Base-by-base conservation (phyloP, 805 yeast genomes). In the Suhomyces sp. region DNA sequence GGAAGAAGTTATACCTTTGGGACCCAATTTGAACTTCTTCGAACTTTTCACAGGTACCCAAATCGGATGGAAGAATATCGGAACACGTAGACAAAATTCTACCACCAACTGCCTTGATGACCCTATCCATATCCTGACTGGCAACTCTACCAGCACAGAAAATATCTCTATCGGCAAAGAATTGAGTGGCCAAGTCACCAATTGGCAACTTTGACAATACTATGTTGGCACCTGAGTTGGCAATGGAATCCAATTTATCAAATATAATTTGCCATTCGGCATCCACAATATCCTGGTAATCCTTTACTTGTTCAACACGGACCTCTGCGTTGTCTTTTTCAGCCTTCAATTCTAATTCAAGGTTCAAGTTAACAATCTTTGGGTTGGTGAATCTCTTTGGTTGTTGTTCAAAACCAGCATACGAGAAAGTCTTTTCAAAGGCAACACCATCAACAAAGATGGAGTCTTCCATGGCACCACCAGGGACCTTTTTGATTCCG, bases 311-410 rank as follows among this genome's bases (percentile, higher is more conserved):
- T 53, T 87, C 95, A 33, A 93, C 93, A 49, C 98, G 79, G 21
- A 93, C 98, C 70, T 93, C 98, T 7, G 98, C 98, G 58, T 93
- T 93, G 62, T 93, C 98, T 70, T 88, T 91, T 68, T 93, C 98
- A 1, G 98, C 98, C 68, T 93, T 93, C 56, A 93, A 77, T 68
- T 93, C 98, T 48, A 93, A 74, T 61, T 93, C 98, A 25, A 93
- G 90, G 56, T 93, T 93, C 54, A 93, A 72, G 50, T 81, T 77
- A 38, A 93, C 68, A 44, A 93, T 79, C 61, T 82, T 86, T 30
- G 98, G 96, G 60, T 86, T 71, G 13, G 53, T 51, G 58, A 93
- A 88, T 34, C 60, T 64, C 63, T 93, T 93, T 33, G 98, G 98
- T 65, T 93, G 98, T 70, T 93, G 98, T 65, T 93, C 98, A 59